phyloP scores from a whole-genome alignment of 2,329 filamentous ascomycete genomes.

The Colletotrichum endophyticum region DNA sequence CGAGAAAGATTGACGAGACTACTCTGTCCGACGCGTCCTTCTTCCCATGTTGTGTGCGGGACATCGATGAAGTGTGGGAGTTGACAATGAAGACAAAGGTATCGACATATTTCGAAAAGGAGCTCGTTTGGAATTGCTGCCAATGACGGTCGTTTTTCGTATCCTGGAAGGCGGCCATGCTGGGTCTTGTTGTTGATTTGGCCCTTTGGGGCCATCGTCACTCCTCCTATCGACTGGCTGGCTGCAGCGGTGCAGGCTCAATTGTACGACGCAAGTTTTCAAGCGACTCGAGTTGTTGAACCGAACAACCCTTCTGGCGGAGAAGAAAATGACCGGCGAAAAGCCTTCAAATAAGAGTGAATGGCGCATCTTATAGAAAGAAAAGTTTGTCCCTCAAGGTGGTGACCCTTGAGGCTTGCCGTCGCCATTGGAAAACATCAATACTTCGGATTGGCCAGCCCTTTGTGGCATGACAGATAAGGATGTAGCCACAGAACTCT shows the following conservation, averaged over 20 bases:
- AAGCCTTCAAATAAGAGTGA: not conserved
- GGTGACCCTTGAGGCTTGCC: not conserved
- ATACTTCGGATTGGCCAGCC: not conserved
- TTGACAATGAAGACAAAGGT: not conserved
- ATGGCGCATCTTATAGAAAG: not conserved
- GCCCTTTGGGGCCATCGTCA: not conserved
- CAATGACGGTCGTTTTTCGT: not conserved
- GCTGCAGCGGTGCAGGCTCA: not conserved
- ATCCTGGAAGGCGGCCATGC: not conserved
- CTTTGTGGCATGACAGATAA: not conserved
- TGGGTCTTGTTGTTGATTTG: not conserved
- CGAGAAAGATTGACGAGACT: not conserved
- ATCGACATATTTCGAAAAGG: not conserved
- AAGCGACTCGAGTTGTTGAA: not conserved
- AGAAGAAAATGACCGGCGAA: not conserved
- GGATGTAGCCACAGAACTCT: not conserved
- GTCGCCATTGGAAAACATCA: not conserved
- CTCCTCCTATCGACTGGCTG: not conserved
- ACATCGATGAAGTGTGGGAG: not conserved
- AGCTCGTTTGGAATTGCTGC: not conserved
- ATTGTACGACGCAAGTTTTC: not conserved
- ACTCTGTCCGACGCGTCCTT: not conserved
- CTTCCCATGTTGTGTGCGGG: not conserved
- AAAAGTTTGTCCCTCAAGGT: not conserved
- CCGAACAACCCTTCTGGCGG: not conserved